These are phyloP conservation scores for Fusarium proliferatum DNA, from an alignment of 2,329 filamentous ascomycete genomes.

Conservation along the genomic window DNA sequence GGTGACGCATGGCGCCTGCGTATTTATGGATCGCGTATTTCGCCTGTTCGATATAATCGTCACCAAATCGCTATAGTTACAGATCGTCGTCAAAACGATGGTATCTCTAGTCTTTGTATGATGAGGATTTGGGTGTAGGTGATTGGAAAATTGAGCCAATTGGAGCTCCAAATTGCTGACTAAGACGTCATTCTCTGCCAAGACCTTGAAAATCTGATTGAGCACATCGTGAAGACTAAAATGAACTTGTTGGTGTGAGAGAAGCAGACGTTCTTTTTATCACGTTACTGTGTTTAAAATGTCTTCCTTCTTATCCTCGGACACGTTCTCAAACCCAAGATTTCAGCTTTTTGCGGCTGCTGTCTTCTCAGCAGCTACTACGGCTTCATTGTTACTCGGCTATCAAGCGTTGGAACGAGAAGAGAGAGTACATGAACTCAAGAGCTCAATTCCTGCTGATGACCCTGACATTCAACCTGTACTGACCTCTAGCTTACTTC, in stretches of 20 bases:
- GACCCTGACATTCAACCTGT: slow-evolving; percentile 39
- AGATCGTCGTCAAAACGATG: slow-evolving; percentile 2
- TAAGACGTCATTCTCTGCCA: slow-evolving; percentile 29
- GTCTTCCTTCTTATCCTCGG: slow-evolving; percentile 57
- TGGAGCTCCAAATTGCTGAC: slow-evolving; percentile 26
- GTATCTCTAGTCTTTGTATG: slow-evolving; percentile 6
- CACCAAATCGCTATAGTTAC: not conserved
- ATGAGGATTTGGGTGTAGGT: slow-evolving; percentile 22
- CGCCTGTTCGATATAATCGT: not conserved
- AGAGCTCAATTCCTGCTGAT: slow-evolving; percentile 66
- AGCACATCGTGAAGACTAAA: slow-evolving; percentile 2
- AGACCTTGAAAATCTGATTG: slow-evolving; percentile 18
- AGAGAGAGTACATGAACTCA: slow-evolving; percentile 66
- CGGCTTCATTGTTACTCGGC: slow-evolving; percentile 69
- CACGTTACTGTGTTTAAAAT: slow-evolving; percentile 45
- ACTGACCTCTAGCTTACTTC: not conserved
- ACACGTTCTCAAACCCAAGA: slow-evolving; percentile 58
- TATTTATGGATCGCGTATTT: not conserved
- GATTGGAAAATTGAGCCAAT: slow-evolving; percentile 32
- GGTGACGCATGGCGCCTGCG: slow-evolving; percentile 52
- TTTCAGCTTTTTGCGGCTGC: slow-evolving; percentile 78
- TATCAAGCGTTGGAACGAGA: slow-evolving; percentile 70
- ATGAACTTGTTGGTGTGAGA: not conserved
- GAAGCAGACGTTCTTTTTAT: not conserved
- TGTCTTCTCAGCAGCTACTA: slow-evolving; percentile 70